Base-by-base conservation (phyloP, 805 yeast genomes). In the Candida parachauliodes region DNA sequence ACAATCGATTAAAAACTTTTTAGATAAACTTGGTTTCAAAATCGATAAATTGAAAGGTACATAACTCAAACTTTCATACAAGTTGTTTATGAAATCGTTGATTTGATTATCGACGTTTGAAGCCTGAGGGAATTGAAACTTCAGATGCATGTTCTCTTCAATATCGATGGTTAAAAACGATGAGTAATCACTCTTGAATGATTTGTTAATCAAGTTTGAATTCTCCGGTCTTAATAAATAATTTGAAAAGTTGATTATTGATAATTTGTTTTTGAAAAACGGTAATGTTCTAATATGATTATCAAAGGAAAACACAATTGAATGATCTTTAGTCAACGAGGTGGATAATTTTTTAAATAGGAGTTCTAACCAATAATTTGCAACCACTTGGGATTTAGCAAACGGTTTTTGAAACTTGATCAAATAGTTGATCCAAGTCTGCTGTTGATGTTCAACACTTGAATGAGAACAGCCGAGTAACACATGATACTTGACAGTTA, bases 351-450 rank as follows among this genome's bases (percentile, higher is more conserved):
- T 45, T 18, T 29, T 44, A 39, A 51, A 53, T 22, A 67, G 44
- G 14, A 54, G 43, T 14, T 55, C 60, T 8, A 57, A 46, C 73
- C 73, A 68, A 25, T 51, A 42, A 32, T 54, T 55, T 5, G 62
- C 63, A 3, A 65, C 59, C 8, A 65, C 56, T 28, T 62, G 59
- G 9, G 62, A 52, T 41, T 55, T 57, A 6, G 37, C 38, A 39
- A 57, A 57, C 15, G 55, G 57, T 18, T 31, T 39, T 6, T 45
- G 39, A 37, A 52, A 46, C 19, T 49, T 36, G 17, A 33, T 34
- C 35, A 67, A 51, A 41, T 50, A 67, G 14, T 56, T 60, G 10
- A 48, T 38, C 66, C 68, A 62, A 15, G 52, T 40, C 22, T 44
- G 46, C 2, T 45, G 47, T 10, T 40, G 44, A 32, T 14, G 17